Evolutionary conservation across 2,329 filamentous ascomycete species (phyloP), one percentile per base, ranked within the genome.

Genomic region (Pezicula rhizophila): DNA sequence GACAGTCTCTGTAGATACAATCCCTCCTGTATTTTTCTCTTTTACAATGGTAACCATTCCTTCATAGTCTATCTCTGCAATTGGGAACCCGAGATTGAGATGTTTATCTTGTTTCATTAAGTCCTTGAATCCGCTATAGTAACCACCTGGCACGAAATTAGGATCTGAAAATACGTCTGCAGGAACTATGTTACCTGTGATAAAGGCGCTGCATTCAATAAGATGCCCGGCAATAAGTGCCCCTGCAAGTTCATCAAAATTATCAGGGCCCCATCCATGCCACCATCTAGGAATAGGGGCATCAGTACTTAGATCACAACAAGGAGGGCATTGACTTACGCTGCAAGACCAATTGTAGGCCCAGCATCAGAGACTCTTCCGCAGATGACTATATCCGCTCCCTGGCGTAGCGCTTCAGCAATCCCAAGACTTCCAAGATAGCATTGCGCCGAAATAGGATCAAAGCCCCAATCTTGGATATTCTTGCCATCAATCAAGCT

Each of bases 1-100:
- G 51, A 74, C 73, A 1, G 76, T 79, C 44, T 77, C 70, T 8
- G 73, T 68, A 1, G 67, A 69, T 20, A 72, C 68, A 3, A 62
- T 54, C 15, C 72, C 70, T 3, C 67, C 67, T 12, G 62, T 56
- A 51, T 64, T 59, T 11, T 65, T 62, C 46, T 73, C 68, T 52
- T 71, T 73, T 15, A 70, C 72, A 57, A 73, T 72, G 20, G 71
- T 57, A 6, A 68, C 65, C 17, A 62, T 52, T 4, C 70, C 70
- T 14, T 64, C 60, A 1, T 57, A 51, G 10, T 64, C 65, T 41
- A 73, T 70, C 50, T 72, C 70, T 5, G 69, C 70, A 42, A 73
- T 71, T 2, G 70, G 70, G 49, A 65, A 73, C 35, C 68, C 70
- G 18, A 71, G 70, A 48, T 75, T 68, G 6, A 64, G 54, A 70